Conservation (phyloP, 768 basidiomycete species). For the Roridomyces roridus region DNA sequence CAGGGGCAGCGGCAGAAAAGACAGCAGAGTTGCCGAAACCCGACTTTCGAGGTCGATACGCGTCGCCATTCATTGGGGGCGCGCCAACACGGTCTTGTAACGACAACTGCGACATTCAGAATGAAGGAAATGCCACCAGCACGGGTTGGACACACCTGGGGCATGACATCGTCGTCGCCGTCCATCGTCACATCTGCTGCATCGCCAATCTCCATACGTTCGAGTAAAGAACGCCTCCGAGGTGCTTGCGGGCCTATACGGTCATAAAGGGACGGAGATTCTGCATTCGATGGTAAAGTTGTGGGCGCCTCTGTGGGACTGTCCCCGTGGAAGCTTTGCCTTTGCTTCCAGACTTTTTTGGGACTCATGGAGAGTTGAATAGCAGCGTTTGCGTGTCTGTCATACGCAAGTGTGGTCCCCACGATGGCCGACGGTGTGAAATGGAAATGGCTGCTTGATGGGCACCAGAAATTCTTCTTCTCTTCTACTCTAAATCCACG, state of each 20-base stretch:
- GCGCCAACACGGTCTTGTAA: background rate
- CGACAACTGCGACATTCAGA: background rate
- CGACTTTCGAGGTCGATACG: background rate
- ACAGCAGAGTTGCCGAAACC: background rate
- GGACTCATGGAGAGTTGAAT: background rate
- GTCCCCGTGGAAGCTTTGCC: background rate
- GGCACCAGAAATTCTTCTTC: too few species aligned
- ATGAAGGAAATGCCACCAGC: too few species aligned
- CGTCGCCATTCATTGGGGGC: background rate
- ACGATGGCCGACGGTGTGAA: too few species aligned
- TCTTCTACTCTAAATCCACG: too few species aligned
- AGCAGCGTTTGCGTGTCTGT: too few species aligned
- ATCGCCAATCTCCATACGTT: constrained; percentile 11
- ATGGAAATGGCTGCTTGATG: too few species aligned
- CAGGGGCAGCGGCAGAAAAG: background rate
- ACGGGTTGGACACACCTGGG: too few species aligned
- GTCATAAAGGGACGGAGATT: constrained; percentile 7
- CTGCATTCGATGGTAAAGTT: background rate
- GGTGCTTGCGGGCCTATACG: constrained; percentile 15
- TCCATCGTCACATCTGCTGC: background rate
- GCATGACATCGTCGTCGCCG: too few species aligned
- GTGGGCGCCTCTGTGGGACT: background rate
- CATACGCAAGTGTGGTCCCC: too few species aligned
- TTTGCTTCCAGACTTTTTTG: constrained; percentile 9
- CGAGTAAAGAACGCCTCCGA: constrained; percentile 9